A percentile compares a stretch with the other conserved stretches of the same genome.
phyloP scores from a whole-genome alignment of 1,284 basidiomycete species.

The Vanrija pseudolonga region DNA sequence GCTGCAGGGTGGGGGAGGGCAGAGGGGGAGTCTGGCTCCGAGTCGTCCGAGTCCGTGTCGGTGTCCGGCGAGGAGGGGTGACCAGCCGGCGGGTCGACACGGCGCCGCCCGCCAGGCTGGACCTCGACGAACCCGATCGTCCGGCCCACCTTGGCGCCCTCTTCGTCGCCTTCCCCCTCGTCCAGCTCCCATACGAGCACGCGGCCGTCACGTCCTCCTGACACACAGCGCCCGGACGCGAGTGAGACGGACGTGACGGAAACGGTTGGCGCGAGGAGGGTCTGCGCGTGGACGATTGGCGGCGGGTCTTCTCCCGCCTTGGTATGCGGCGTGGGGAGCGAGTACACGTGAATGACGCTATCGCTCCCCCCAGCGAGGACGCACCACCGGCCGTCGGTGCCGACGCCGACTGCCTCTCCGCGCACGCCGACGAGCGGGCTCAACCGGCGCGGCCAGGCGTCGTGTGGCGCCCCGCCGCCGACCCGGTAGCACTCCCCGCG shows the following conservation, averaged over 20 bases:
- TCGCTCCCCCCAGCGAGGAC: constrained; percentile 43
- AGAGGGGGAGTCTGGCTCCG: background rate
- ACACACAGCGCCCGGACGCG: constrained; percentile 37
- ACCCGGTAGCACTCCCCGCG: constrained; percentile 39
- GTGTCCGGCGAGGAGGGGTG: too few relatives aligned
- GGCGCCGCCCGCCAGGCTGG: constrained; percentile 18
- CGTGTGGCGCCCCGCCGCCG: constrained; percentile 14
- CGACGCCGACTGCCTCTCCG: constrained; percentile 38
- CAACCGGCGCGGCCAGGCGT: constrained; percentile 33
- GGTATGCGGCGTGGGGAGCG: constrained; percentile 24
- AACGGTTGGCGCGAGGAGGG: constrained; percentile 38
- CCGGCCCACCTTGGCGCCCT: constrained; percentile 22
- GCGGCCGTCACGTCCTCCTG: constrained; percentile 41
- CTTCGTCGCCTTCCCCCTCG: constrained; percentile 9
- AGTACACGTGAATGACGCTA: constrained; percentile 46
- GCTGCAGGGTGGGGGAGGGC: constrained; percentile 37
- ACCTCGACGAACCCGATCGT: constrained; percentile 44
- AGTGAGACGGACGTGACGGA: constrained; percentile 41
- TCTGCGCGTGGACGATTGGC: constrained; percentile 39
- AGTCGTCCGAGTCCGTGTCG: background rate
- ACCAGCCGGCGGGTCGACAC: background rate
- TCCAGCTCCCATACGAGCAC: constrained; percentile 48
- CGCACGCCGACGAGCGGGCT: constrained; percentile 38
- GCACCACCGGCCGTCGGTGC: constrained; percentile 43
- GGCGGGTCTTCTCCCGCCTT: background rate